These are phyloP conservation scores for Penicillium sp. DNA, from an alignment of 2,329 filamentous ascomycete species.

Conservation along the genomic window DNA sequence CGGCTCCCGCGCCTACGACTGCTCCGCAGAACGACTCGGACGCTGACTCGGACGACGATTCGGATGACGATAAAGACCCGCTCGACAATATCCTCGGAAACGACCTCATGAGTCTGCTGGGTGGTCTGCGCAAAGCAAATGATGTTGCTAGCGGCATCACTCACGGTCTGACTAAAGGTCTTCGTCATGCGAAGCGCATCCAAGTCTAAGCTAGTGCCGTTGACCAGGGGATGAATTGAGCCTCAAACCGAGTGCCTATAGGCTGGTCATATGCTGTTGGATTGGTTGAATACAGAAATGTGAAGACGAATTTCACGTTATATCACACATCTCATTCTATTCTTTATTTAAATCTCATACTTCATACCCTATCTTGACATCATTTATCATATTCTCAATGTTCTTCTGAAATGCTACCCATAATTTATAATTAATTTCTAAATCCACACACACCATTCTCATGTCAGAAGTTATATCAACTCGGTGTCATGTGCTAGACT, in stretches of 20 bases:
- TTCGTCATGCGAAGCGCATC: background rate
- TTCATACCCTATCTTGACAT: background rate
- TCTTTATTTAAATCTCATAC: background rate
- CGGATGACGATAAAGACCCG: background rate
- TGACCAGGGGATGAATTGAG: background rate
- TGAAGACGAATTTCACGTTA: background rate
- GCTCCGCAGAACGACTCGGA: background rate
- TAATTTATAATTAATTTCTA: background rate
- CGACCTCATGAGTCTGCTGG: constrained; percentile 3
- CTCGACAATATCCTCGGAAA: background rate
- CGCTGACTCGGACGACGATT: background rate
- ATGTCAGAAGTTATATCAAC: background rate
- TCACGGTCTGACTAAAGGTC: background rate
- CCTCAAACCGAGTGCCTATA: background rate
- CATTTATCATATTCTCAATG: background rate
- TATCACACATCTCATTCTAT: background rate
- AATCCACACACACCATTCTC: background rate
- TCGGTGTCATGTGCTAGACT: constrained; percentile 19
- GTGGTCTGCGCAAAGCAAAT: constrained; percentile 4
- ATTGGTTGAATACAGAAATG: background rate
- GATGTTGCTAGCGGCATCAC: background rate
- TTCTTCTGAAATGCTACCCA: constrained; percentile 4
- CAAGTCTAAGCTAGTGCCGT: background rate
- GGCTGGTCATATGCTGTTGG: background rate
- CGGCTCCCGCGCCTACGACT: background rate